These are phyloP conservation scores for Crithidia brevicula DNA, from an alignment of 208 protist species.

Conservation along the genomic window DNA sequence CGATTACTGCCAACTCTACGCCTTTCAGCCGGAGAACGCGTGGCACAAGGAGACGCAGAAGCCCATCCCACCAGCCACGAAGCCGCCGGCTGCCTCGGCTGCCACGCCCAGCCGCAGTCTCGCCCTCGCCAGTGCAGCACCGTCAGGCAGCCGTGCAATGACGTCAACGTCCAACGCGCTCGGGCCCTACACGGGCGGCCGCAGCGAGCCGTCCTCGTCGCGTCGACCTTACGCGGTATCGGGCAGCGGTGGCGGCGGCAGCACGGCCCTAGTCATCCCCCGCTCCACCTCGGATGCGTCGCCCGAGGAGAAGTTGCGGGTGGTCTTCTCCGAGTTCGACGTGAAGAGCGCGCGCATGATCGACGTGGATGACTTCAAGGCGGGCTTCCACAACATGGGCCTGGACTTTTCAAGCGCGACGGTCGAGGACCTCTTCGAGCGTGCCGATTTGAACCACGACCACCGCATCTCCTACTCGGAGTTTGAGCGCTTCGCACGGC, in stretches of 20 bases:
- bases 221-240: constrained; percentile 37
- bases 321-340: constrained; percentile 92
- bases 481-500: constrained; percentile 88
- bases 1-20: constrained; percentile 90
- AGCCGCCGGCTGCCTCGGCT: constrained; percentile 49
- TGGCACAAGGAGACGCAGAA: constrained; percentile 94
- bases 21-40: constrained; percentile 89
- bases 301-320: constrained; percentile 87
- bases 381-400: constrained; percentile 81
- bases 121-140: constrained; percentile 10
- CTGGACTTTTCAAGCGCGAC: constrained; percentile 89
- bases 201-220: constrained; percentile 46
- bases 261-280: constrained; percentile 63
- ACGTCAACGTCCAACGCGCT: constrained; percentile 44
- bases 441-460: constrained; percentile 85
- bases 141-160: constrained; percentile 20
- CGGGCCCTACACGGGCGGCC: constrained; percentile 65
- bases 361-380: constrained; percentile 81
- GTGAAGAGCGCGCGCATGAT: constrained; percentile 75
- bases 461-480: constrained; percentile 84
- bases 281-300: constrained; percentile 58
- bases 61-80: constrained; percentile 81
- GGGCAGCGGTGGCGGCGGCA: constrained; percentile 5
- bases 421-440: constrained; percentile 90
- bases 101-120: constrained; percentile 28